A percentile compares a stretch with the other conserved stretches of the same genome.
Conservation (phyloP, 352 stramenopile genomes). For the Phytophthora quininea region DNA sequence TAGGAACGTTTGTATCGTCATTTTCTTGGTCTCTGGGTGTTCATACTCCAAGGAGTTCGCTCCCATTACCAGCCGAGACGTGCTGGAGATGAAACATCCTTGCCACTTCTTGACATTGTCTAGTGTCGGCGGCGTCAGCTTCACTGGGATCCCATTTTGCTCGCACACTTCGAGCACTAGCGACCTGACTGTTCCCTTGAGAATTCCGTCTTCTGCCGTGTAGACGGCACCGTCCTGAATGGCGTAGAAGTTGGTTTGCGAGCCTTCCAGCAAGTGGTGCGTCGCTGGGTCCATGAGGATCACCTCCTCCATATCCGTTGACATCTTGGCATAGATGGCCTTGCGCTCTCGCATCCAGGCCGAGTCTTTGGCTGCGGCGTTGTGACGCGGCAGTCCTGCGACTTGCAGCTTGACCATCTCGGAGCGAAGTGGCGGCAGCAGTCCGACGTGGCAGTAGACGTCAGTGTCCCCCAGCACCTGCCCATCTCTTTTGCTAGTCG, state of each 20-base stretch:
- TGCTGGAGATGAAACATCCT: slow-evolving; percentile 86
- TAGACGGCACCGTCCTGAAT: slow-evolving; percentile 60
- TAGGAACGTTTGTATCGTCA: slow-evolving; percentile 36
- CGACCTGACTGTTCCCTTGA: slow-evolving; percentile 78
- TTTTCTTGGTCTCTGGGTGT: slow-evolving; percentile 36
- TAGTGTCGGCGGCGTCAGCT: slow-evolving; percentile 57
- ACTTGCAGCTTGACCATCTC: slow-evolving; percentile 76
- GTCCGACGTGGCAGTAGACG: slow-evolving; percentile 75
- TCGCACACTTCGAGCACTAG: slow-evolving; percentile 74
- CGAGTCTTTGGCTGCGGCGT: slow-evolving; percentile 79
- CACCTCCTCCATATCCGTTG: slow-evolving; percentile 75
- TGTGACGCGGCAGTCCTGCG: slow-evolving; percentile 68
- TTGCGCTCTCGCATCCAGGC: slow-evolving; percentile 79
- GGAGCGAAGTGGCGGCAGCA: slow-evolving; percentile 65
- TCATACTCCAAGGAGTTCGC: slow-evolving; percentile 60
- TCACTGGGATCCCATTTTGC: slow-evolving; percentile 56
- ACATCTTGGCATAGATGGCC: slow-evolving; percentile 73
- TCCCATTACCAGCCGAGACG: slow-evolving; percentile 76
- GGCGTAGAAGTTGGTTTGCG: slow-evolving; percentile 86
- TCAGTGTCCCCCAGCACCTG: slow-evolving; percentile 44
- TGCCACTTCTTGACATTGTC: slow-evolving; percentile 68
- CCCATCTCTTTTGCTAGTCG: slow-evolving; percentile 1
- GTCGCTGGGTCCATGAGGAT: slow-evolving; percentile 82
- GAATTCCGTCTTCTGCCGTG: slow-evolving; percentile 73
- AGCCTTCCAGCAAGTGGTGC: slow-evolving; percentile 69